These are phyloP conservation scores for Cryptococcus sp. DNA, from an alignment of 1,284 basidiomycete species.

Conservation along the genomic window DNA sequence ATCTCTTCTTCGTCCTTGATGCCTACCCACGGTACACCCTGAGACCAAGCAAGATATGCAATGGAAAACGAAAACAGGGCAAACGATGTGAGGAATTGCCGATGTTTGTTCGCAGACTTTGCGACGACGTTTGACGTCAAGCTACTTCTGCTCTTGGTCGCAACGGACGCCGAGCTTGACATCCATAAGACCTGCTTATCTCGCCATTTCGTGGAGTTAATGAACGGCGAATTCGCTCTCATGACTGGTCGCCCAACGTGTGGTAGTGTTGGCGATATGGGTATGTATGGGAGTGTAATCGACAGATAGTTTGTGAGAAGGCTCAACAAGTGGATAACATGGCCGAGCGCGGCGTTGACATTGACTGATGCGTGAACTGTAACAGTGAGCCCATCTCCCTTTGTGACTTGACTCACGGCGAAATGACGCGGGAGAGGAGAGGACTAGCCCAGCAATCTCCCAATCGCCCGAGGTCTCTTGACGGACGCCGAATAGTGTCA, in stretches of 20 bases:
- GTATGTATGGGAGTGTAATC: constrained; percentile 39
- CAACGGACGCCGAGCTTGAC: constrained; percentile 30
- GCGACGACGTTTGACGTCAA: constrained; percentile 9
- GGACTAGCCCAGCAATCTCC: constrained; percentile 39
- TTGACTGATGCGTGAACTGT: constrained; percentile 28
- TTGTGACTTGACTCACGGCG: constrained; percentile 28
- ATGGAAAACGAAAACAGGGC: constrained; percentile 43
- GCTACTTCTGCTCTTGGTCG: constrained; percentile 19
- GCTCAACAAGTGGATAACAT: constrained; percentile 40
- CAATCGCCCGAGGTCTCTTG: constrained; percentile 23
- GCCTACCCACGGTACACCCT: constrained; percentile 43
- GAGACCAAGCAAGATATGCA: constrained; percentile 47
- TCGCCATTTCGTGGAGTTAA: constrained; percentile 38
- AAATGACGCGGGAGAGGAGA: constrained; percentile 37
- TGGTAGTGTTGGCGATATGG: constrained; percentile 15
- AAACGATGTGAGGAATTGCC: constrained; percentile 39
- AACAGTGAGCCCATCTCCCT: neutral
- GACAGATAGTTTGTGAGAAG: constrained; percentile 46
- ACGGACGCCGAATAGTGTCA: constrained; percentile 40
- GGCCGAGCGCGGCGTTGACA: constrained; percentile 43
- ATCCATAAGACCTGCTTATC: constrained; percentile 45
- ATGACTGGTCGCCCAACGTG: constrained; percentile 42
- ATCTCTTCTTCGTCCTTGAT: constrained; percentile 14
- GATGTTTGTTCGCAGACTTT: constrained; percentile 32
- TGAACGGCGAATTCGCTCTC: constrained; percentile 36